A percentile compares a stretch with the other conserved stretches of the same genome.
These are phyloP conservation scores for Aeschynomene evenia DNA, from an alignment of 306 rosid genomes.

Conservation along the genomic window DNA sequence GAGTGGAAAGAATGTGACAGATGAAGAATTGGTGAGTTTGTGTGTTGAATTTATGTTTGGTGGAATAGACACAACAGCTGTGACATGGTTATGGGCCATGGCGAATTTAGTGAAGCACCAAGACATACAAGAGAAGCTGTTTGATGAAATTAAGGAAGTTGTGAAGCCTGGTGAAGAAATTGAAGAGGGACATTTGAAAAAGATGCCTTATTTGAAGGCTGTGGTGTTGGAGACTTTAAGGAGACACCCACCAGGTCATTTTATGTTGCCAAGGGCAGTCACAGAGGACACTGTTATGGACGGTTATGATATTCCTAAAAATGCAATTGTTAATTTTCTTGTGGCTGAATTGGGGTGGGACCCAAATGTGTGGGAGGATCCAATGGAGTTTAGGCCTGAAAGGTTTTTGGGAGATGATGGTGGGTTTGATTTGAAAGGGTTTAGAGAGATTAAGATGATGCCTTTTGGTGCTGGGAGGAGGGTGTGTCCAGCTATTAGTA, in stretches of 20 bases:
- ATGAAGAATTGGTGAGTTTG: conserved; percentile 52
- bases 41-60: conserved; percentile 49
- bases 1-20: conserved; percentile 20
- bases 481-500: conserved; percentile 47
- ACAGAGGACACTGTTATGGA: conserved; percentile 41
- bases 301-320: conserved; percentile 49
- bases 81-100: conserved; percentile 49
- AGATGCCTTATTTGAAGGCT: conserved; percentile 55
- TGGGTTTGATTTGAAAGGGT: conserved; percentile 50
- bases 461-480: conserved; percentile 68
- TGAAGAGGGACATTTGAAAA: conserved; percentile 44
- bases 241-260: conserved; percentile 57
- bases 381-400: conserved; percentile 59
- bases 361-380: conserved; percentile 60
- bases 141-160: conserved; percentile 39
- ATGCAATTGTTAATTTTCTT: conserved; percentile 47
- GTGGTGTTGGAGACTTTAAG: conserved; percentile 48
- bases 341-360: conserved; percentile 65
- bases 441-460: conserved; percentile 55
- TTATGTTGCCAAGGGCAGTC: conserved; percentile 50
- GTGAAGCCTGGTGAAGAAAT: conserved; percentile 39
- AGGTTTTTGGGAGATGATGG: conserved; percentile 37
- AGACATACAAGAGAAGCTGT: conserved; percentile 43
- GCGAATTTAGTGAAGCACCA: conserved; percentile 55
- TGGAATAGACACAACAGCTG: conserved; percentile 53